Evolutionary conservation across 345 rosid species (phyloP).

Genomic region (Murraya paniculata): DNA sequence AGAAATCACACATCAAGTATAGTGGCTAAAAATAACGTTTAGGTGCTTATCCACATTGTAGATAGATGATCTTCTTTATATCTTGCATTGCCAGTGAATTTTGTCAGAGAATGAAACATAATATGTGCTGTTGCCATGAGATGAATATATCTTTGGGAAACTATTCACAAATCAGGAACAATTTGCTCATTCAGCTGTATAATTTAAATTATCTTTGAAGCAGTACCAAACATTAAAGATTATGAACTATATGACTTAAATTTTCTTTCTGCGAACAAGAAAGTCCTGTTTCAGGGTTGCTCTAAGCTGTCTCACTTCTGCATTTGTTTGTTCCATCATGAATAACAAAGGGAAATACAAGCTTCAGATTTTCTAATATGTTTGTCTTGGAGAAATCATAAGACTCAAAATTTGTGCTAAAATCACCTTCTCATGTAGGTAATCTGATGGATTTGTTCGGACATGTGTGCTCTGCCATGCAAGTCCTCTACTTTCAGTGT

Average conservation of each 20-base stretch:
- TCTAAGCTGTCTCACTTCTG: neutral
- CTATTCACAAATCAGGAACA: neutral
- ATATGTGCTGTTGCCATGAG: neutral
- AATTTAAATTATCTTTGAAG: neutral
- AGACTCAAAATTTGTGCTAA: neutral
- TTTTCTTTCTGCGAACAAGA: neutral
- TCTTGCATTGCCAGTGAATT: neutral
- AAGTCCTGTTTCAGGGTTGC: neutral
- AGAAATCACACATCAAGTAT: neutral
- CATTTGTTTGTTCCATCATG: neutral
- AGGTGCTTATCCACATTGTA: neutral
- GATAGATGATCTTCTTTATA: neutral
- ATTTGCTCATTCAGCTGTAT: neutral
- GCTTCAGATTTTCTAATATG: neutral
- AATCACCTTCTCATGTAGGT: neutral
- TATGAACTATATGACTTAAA: neutral
- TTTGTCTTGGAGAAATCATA: neutral
- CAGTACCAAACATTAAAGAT: neutral
- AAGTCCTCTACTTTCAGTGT: neutral
- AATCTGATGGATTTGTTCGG: neutral
- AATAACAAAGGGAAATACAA: neutral
- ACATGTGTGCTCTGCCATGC: neutral
- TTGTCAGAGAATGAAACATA: neutral
- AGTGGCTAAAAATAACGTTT: neutral
- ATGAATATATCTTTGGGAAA: neutral